These are phyloP conservation scores for Paradendryphiella salina DNA, from an alignment of 2,329 filamentous ascomycete species.

Conservation along the genomic window DNA sequence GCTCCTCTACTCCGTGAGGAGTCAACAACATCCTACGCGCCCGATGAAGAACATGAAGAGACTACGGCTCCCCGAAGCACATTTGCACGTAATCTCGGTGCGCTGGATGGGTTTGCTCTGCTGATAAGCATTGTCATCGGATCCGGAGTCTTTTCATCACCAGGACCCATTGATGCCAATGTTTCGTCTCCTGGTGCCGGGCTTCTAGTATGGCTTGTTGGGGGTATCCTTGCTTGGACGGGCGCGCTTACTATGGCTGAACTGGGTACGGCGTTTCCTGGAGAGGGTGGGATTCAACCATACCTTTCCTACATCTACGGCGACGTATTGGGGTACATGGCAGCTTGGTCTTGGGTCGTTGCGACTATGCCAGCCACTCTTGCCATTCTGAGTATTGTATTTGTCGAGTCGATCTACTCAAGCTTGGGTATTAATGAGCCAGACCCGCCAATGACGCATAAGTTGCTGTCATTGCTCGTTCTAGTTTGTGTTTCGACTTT, in stretches of 20 bases:
- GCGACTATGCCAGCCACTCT: constrained; percentile 67
- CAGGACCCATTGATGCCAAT: constrained; percentile 65
- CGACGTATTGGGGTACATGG: constrained; percentile 63
- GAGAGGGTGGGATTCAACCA: constrained; percentile 66
- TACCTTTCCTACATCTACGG: constrained; percentile 65
- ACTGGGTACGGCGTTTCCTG: constrained; percentile 65
- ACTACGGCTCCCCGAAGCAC: constrained; percentile 28
- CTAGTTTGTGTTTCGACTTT: constrained; percentile 46
- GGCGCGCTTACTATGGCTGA: constrained; percentile 66
- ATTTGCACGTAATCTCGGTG: constrained; percentile 40
- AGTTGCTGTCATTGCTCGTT: constrained; percentile 46
- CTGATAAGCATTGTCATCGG: constrained; percentile 68
- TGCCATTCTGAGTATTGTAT: constrained; percentile 66
- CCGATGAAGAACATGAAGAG: constrained; percentile 20
- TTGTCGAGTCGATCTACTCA: constrained; percentile 52
- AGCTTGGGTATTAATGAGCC: constrained; percentile 63
- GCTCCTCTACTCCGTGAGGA: constrained; percentile 27
- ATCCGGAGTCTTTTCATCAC: constrained; percentile 67
- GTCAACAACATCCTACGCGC: constrained; percentile 7
- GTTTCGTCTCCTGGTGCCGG: constrained; percentile 64
- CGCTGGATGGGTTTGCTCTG: constrained; percentile 57
- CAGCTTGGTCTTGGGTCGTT: constrained; percentile 68
- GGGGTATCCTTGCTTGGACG: constrained; percentile 65
- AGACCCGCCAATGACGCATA: constrained; percentile 50
- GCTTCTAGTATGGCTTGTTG: constrained; percentile 64